Evolutionary conservation across 2,329 filamentous ascomycete genomes (phyloP).

Genomic region (Aspergillus quadrilineatus): DNA sequence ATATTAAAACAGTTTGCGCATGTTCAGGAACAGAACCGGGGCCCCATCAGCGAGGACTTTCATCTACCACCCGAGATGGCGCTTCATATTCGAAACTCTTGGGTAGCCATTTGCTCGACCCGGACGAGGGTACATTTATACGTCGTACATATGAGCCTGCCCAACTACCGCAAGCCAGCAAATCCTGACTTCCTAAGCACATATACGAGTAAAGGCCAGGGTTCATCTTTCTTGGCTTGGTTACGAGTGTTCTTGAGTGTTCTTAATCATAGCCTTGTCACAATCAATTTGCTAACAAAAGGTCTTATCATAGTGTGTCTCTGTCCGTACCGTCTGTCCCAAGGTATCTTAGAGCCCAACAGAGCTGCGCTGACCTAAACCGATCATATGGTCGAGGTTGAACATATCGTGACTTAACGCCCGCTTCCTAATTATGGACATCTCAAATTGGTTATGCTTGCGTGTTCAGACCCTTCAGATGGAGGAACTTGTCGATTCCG

Average conservation of each 20-base stretch:
- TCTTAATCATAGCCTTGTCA: background rate
- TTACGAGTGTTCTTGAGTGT: slow-evolving; percentile 31
- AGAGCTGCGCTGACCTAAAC: slow-evolving; percentile 37
- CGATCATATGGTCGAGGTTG: slow-evolving; percentile 23
- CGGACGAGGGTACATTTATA: slow-evolving; percentile 28
- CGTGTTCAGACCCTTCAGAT: slow-evolving; percentile 26
- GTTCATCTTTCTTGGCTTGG: slow-evolving; percentile 33
- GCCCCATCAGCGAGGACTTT: background rate
- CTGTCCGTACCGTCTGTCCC: slow-evolving; percentile 32
- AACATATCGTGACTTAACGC: slow-evolving; percentile 24
- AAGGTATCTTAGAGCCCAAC: slow-evolving; percentile 27
- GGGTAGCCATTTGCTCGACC: slow-evolving; percentile 40
- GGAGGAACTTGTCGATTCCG: slow-evolving; percentile 10
- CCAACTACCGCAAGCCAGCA: slow-evolving; percentile 20
- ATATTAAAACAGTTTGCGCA: slow-evolving; percentile 32
- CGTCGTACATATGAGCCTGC: slow-evolving; percentile 23
- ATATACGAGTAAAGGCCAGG: background rate
- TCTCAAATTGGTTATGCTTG: background rate
- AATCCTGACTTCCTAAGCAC: slow-evolving; percentile 14
- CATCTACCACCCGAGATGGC: background rate
- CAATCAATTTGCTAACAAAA: slow-evolving; percentile 3
- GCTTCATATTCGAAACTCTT: slow-evolving; percentile 42
- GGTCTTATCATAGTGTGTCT: slow-evolving; percentile 32
- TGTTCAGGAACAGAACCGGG: background rate
- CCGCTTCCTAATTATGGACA: background rate